Evolutionary conservation across 305 asterid species (phyloP).

Genomic region (Fraxinus baroniana): DNA sequence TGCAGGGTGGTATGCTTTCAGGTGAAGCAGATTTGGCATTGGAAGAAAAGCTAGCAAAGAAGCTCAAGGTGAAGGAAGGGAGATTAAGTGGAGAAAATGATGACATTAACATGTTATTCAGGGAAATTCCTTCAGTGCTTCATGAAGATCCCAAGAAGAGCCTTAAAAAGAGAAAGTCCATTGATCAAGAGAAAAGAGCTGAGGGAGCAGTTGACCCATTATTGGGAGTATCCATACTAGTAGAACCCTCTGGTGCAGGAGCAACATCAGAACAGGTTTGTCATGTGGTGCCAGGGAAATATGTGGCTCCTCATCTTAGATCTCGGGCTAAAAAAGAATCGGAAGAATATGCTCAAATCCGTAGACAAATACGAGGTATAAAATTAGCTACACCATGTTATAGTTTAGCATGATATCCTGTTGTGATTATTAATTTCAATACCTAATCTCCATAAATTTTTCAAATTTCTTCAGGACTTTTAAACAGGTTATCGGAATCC

Average conservation of each 20-base stretch:
- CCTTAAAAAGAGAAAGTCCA: constrained; percentile 5
- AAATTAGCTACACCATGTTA: constrained; percentile 6
- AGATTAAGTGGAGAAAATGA: constrained; percentile 39
- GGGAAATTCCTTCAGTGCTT: constrained; percentile 45
- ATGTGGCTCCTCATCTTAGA: constrained; percentile 74
- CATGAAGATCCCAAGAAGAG: constrained; percentile 22
- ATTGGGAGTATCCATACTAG: constrained; percentile 27
- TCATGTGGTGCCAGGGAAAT: constrained; percentile 37
- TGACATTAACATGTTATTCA: constrained; percentile 38
- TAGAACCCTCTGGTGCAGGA: constrained; percentile 26
- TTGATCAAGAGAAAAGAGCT: constrained; percentile 30
- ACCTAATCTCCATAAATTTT: constrained; percentile 21
- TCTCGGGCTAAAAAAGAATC: constrained; percentile 53
- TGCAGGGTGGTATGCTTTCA: constrained; percentile 28
- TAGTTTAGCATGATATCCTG: background rate
- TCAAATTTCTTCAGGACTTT: constrained; percentile 57
- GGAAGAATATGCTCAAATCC: constrained; percentile 63
- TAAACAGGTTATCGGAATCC: constrained; percentile 76
- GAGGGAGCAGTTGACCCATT: constrained; percentile 20
- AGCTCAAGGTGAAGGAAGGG: constrained; percentile 43
- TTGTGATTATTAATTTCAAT: background rate
- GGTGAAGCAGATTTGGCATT: constrained; percentile 43
- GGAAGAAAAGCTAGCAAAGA: constrained; percentile 46
- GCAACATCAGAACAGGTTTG: constrained; percentile 24
- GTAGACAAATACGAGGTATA: constrained; percentile 68